Conservation (phyloP, 257 asterid genomes). For the Salvia rosmarinus region DNA sequence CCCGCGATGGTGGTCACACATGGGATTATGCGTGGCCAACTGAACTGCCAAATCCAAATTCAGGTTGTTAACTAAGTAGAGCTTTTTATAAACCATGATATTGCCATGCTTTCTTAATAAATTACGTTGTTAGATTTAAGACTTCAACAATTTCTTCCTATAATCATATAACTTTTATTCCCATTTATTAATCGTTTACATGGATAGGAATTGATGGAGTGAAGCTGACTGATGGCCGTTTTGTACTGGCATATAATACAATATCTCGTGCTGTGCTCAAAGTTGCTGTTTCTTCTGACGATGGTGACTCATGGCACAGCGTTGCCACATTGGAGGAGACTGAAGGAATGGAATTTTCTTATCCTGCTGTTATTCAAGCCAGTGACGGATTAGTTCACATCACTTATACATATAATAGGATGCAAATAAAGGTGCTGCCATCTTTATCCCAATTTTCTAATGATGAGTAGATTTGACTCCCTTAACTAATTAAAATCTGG, state of each 20-base stretch:
- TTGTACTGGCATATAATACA: conserved; percentile 83
- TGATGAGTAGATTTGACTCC: not conserved
- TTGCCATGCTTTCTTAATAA: not conserved
- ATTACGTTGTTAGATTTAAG: too few species aligned
- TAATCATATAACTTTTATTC: not conserved
- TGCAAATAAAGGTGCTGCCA: conserved; percentile 77
- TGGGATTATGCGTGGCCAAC: conserved; percentile 87
- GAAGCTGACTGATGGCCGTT: conserved; percentile 75
- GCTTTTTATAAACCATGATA: not conserved
- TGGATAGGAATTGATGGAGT: conserved; percentile 87
- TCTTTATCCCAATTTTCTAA: not conserved
- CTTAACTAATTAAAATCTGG: not conserved
- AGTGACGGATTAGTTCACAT: conserved; percentile 80
- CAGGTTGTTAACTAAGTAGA: conserved; percentile 54
- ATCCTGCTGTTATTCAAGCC: conserved; percentile 92
- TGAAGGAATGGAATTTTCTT: conserved; percentile 82
- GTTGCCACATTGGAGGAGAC: conserved; percentile 74
- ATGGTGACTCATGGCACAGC: conserved; percentile 85
- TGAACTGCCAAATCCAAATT: conserved; percentile 86
- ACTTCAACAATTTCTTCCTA: not conserved
- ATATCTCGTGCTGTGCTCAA: conserved; percentile 79
- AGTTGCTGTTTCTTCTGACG: conserved; percentile 75
- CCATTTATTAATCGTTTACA: not conserved
- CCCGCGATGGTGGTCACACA: conserved; percentile 72
- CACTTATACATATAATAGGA: conserved; percentile 85